Percentiles rank a stretch among this genome's conserved stretches.
Conservation (phyloP, 2,329 filamentous ascomycete genomes). For the Clarireedia sp. region DNA sequence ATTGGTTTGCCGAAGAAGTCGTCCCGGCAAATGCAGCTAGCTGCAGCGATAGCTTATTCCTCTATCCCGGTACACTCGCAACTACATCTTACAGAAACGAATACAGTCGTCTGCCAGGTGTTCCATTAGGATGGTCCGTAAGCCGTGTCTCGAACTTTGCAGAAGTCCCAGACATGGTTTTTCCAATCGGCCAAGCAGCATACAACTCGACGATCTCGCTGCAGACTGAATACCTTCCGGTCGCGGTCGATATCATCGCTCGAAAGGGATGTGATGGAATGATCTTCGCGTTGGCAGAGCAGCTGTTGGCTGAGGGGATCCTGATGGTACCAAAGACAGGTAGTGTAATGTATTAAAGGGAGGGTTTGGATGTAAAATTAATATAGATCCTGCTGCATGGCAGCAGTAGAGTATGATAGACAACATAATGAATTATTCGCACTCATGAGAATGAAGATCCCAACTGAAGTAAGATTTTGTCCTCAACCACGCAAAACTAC, state of each 20-base stretch:
- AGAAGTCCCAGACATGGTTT: constrained; percentile 40
- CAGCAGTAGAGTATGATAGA: not conserved
- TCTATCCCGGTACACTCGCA: constrained; percentile 39
- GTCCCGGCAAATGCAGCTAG: constrained; percentile 34
- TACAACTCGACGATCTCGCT: constrained; percentile 41
- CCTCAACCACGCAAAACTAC: too few relatives aligned
- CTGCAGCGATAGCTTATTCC: constrained; percentile 41
- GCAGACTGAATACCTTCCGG: constrained; percentile 45
- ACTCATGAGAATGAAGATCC: too few relatives aligned
- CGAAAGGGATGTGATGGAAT: constrained; percentile 54
- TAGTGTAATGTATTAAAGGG: constrained; percentile 17
- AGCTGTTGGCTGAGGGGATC: constrained; percentile 42
- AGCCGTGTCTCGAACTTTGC: constrained; percentile 38
- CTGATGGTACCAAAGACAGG: constrained; percentile 39
- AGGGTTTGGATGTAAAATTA: not conserved
- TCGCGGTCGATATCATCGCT: constrained; percentile 49
- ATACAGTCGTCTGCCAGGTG: constrained; percentile 35
- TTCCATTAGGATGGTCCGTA: constrained; percentile 39
- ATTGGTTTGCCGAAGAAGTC: constrained; percentile 39
- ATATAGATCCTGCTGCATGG: not conserved
- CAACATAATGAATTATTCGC: not conserved
- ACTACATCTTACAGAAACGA: constrained; percentile 37
- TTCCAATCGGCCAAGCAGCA: constrained; percentile 33
- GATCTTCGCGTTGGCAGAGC: constrained; percentile 45
- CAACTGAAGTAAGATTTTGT: too few relatives aligned